Conservation (phyloP, 306 rosid genomes). For the Cucumis melo region DNA sequence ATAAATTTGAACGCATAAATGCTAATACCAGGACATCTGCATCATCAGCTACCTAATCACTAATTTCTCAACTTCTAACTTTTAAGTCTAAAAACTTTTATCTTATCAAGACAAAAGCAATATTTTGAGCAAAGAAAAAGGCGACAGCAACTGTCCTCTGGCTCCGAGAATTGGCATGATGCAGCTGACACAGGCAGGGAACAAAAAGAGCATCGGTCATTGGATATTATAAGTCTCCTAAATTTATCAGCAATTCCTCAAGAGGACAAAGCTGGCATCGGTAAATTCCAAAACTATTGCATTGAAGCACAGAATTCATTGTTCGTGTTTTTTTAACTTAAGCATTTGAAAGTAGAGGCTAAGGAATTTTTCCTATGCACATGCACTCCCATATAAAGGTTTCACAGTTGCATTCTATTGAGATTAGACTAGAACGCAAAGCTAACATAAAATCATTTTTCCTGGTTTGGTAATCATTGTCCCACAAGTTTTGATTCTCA, state of each 20-base stretch:
- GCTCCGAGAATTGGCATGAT: constrained; percentile 26
- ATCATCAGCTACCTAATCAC: neutral
- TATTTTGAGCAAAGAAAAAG: constrained; percentile 85
- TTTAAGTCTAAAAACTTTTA: neutral
- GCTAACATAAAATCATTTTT: neutral
- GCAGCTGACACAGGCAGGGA: constrained; percentile 22
- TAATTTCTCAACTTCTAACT: neutral
- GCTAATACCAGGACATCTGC: neutral
- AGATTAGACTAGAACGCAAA: neutral
- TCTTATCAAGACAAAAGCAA: constrained; percentile 68
- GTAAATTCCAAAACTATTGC: constrained; percentile 18
- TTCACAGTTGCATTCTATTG: neutral
- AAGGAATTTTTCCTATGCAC: neutral
- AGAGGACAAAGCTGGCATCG: constrained; percentile 24
- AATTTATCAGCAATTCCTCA: constrained; percentile 46
- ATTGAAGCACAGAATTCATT: neutral
- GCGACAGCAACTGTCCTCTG: constrained; percentile 39
- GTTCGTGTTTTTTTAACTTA: neutral
- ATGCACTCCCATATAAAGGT: neutral
- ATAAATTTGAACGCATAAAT: neutral
- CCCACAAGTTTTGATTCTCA: neutral
- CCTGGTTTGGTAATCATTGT: neutral
- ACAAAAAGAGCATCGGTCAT: constrained; percentile 41
- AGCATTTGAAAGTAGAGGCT: neutral
- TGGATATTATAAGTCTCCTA: constrained; percentile 68